Percentiles rank a stretch among this genome's conserved stretches.
These are phyloP conservation scores for Scenedesmus sp. DNA, from an alignment of 163 green algal species.

Conservation along the genomic window DNA sequence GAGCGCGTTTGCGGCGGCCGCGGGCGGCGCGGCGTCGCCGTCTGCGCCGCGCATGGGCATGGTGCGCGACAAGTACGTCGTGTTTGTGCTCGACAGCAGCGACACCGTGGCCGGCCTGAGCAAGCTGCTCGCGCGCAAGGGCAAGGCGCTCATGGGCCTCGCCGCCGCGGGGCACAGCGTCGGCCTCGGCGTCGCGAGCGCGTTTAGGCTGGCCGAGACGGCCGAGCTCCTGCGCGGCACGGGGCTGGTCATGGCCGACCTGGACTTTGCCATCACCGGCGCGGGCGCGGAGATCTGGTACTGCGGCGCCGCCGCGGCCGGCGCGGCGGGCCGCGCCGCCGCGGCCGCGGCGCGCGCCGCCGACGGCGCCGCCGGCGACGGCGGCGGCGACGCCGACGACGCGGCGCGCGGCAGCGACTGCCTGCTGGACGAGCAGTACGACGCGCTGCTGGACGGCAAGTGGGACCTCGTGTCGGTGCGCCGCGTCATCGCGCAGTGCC, in stretches of 20 bases:
- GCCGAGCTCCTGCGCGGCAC: conserved; percentile 48
- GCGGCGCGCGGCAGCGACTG: conserved; percentile 9
- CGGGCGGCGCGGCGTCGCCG: background rate
- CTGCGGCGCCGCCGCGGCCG: background rate
- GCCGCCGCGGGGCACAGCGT: conserved; percentile 37
- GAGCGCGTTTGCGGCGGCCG: background rate
- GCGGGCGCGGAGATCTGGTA: conserved; percentile 77
- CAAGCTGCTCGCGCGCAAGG: conserved; percentile 45
- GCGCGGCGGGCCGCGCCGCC: background rate
- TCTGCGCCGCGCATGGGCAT: conserved; percentile 11
- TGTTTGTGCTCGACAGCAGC: conserved; percentile 62
- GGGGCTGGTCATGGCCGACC: conserved; percentile 51
- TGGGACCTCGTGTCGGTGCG: conserved; percentile 56
- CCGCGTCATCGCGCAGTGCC: conserved; percentile 37
- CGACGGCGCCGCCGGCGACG: too few species aligned
- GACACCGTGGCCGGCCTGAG: conserved; percentile 23
- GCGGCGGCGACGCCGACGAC: background rate
- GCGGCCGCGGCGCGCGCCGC: background rate
- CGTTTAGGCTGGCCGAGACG: conserved; percentile 67
- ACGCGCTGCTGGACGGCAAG: conserved; percentile 55
- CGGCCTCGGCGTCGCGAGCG: conserved; percentile 69
- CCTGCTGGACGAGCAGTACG: conserved; percentile 57
- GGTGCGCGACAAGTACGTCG: conserved; percentile 46
- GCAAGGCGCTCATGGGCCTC: conserved; percentile 36
- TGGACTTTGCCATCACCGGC: conserved; percentile 83